Evolutionary conservation across 495 filamentous ascomycete genomes (phyloP).

Genomic region (Niebla homalea): DNA sequence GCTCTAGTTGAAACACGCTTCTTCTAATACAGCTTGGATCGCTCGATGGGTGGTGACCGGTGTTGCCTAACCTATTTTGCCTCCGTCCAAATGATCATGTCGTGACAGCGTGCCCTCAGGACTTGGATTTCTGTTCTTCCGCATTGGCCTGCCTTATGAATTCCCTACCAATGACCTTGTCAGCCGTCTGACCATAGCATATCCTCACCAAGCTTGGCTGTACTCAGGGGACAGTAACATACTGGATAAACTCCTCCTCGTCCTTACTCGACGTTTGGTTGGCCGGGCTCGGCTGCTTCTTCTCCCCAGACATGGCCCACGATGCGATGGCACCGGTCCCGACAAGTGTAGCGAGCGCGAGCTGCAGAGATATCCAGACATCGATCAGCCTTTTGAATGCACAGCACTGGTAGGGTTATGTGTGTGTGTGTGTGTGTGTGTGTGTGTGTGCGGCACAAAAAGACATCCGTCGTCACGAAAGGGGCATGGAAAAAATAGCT

Average conservation of each 20-base stretch:
- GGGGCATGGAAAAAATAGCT: not conserved
- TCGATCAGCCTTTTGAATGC: too few relatives aligned
- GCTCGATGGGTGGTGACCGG: too few relatives aligned
- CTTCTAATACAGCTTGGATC: too few relatives aligned
- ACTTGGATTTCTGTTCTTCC: slow-evolving; percentile 52
- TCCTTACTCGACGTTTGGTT: slow-evolving; percentile 82
- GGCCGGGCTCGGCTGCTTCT: slow-evolving; percentile 52
- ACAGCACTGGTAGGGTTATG: not conserved
- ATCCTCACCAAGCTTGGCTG: slow-evolving; percentile 19
- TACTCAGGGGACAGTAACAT: slow-evolving; percentile 10
- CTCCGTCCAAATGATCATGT: too few relatives aligned
- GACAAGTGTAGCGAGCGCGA: slow-evolving; percentile 72
- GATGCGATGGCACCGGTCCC: slow-evolving; percentile 45
- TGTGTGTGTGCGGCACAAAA: too few relatives aligned
- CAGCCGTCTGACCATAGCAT: not conserved
- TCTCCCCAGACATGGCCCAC: slow-evolving; percentile 44
- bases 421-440: too few relatives aligned
- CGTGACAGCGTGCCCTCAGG: too few relatives aligned
- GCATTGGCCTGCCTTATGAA: slow-evolving; percentile 62
- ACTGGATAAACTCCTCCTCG: slow-evolving; percentile 98
- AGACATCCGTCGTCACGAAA: too few relatives aligned
- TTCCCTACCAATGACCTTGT: slow-evolving; percentile 40
- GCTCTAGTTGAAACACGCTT: too few relatives aligned
- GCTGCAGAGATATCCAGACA: slow-evolving; percentile 35
- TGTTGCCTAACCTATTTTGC: too few relatives aligned